These are phyloP conservation scores for Knufia fluminis DNA, from an alignment of 2,329 filamentous ascomycete genomes.

Conservation along the genomic window DNA sequence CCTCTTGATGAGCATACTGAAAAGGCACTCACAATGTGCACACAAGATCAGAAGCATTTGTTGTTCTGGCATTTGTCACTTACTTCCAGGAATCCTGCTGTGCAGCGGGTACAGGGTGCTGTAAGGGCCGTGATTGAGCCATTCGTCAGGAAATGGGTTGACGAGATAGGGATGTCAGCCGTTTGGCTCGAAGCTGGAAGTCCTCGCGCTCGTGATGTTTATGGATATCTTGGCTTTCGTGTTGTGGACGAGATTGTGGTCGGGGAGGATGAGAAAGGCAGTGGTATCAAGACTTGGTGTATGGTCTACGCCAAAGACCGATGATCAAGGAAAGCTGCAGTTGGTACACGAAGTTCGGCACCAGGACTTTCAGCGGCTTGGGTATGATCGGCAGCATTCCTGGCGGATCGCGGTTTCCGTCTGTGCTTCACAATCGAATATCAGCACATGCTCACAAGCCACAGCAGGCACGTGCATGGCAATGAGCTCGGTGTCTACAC, in stretches of 20 bases:
- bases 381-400: no score
- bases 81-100: background rate
- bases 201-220: constrained; percentile 16
- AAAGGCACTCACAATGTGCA: background rate
- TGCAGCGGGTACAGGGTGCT: constrained; percentile 12
- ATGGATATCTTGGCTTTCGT: constrained; percentile 16
- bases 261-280: background rate
- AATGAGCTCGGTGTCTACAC: no score
- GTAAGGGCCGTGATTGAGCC: constrained; percentile 16
- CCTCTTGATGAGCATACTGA: background rate
- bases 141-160: constrained; percentile 13
- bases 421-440: no score
- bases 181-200: constrained; percentile 19
- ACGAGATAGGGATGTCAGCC: constrained; percentile 13
- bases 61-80: background rate
- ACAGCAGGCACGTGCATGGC: no score
- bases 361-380: background rate
- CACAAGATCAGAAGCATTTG: background rate
- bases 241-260: constrained; percentile 11
- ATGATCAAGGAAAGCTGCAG: background rate
- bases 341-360: background rate
- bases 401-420: no score
- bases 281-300: constrained; percentile 1
- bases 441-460: no score
- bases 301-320: constrained; percentile 4